phyloP scores from a whole-genome alignment of 768 basidiomycete genomes.

The Suillus discolor region DNA sequence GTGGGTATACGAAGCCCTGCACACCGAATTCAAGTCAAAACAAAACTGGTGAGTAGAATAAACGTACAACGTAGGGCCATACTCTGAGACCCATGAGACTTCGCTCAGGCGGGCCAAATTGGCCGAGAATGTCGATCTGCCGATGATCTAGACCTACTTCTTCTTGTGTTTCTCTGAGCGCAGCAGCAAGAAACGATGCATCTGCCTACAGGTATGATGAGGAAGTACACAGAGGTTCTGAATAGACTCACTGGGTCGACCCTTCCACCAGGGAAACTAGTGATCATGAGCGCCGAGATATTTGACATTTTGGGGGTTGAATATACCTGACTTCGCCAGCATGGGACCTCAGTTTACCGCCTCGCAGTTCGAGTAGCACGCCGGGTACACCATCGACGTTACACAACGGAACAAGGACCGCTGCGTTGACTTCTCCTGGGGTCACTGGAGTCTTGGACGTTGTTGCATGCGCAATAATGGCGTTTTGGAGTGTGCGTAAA shows the following conservation, averaged over 20 bases:
- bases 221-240: background rate
- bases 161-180: conserved; percentile 1
- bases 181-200: background rate
- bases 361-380: conserved; percentile 74
- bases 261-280: conserved; percentile 76
- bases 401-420: conserved; percentile 77
- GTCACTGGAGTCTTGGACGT: conserved; percentile 19
- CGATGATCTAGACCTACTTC: background rate
- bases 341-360: conserved; percentile 63
- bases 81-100: background rate
- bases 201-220: background rate
- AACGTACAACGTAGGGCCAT: background rate
- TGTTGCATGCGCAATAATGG: background rate
- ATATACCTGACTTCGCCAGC: conserved; percentile 80
- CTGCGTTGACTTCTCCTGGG: conserved; percentile 50
- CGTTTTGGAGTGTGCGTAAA: conserved; percentile 20
- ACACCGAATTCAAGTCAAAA: background rate
- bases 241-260: conserved; percentile 50
- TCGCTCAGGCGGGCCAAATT: conserved; percentile 61
- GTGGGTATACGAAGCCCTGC: conserved; percentile 1
- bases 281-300: background rate
- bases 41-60: background rate
- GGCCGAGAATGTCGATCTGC: conserved; percentile 65
- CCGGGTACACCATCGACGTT: conserved; percentile 69
- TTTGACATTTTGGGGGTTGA: conserved; percentile 3